Conservation (phyloP, 164 flowering plant genomes). For the Protea cynaroides region DNA sequence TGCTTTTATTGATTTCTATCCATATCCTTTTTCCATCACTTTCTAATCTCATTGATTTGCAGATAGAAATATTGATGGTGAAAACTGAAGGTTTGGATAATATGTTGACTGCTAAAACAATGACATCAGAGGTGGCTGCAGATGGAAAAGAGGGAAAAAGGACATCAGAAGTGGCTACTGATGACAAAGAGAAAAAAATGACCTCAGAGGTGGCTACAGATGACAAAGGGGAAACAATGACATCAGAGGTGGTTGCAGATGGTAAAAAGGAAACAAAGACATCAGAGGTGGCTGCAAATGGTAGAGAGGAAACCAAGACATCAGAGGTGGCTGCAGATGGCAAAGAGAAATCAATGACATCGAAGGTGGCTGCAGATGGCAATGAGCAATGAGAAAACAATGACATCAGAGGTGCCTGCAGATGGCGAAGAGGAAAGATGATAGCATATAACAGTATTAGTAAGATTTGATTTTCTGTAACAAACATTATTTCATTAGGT, state of each 20-base stretch:
- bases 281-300: no score
- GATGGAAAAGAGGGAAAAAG: slow-evolving; percentile 5
- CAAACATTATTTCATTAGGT: no score
- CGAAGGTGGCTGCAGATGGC: no score
- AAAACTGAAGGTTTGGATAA: neutral
- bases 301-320: no score
- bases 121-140: neutral
- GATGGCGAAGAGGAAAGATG: slow-evolving; percentile 3
- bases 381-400: no score
- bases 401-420: neutral
- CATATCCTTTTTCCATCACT: neutral
- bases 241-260: neutral
- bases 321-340: neutral
- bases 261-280: slow-evolving; percentile 5
- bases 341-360: slow-evolving; percentile 6
- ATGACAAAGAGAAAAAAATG: no score
- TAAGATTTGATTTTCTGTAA: neutral
- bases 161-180: no score
- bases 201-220: neutral
- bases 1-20: neutral
- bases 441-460: no score
- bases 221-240: neutral
- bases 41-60: neutral
- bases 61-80: slow-evolving; percentile 1
- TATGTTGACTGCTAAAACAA: neutral